These are phyloP conservation scores for Phytopythium kandeliae DNA, from an alignment of 352 stramenopile species.

Conservation along the genomic window DNA sequence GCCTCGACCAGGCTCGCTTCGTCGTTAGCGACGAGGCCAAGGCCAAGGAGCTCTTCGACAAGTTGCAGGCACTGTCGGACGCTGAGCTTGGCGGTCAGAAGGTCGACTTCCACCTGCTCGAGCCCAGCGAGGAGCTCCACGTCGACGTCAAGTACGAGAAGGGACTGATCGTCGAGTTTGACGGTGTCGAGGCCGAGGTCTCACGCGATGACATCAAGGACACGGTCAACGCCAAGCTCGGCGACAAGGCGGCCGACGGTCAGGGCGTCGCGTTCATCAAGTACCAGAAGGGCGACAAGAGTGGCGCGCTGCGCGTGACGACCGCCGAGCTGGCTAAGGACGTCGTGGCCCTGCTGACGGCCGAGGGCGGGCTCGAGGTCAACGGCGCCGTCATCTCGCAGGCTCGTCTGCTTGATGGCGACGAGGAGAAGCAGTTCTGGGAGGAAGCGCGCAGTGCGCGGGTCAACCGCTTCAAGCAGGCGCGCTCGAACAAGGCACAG, in stretches of 20 bases:
- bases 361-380: constrained; percentile 55
- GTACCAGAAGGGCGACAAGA: constrained; percentile 77
- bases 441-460: constrained; percentile 63
- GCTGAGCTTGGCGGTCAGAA: constrained; percentile 71
- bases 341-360: constrained; percentile 50
- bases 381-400: constrained; percentile 59
- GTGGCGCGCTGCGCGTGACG: constrained; percentile 59
- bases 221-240: constrained; percentile 77
- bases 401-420: constrained; percentile 54
- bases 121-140: constrained; percentile 57
- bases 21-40: constrained; percentile 37
- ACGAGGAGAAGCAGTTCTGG: constrained; percentile 86
- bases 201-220: constrained; percentile 87
- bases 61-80: constrained; percentile 50
- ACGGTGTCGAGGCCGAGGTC: constrained; percentile 68
- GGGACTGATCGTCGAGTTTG: constrained; percentile 82
- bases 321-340: constrained; percentile 54
- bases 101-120: constrained; percentile 71
- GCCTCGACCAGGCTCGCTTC: constrained; percentile 70
- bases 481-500: constrained; percentile 67
- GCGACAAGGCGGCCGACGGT: constrained; percentile 52
- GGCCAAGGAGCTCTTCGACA: constrained; percentile 62
- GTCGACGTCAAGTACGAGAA: constrained; percentile 80
- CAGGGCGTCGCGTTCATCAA: constrained; percentile 79
- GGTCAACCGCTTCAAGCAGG: constrained; percentile 76